Conservation (phyloP, 306 rosid genomes). For the Glycine soja region DNA sequence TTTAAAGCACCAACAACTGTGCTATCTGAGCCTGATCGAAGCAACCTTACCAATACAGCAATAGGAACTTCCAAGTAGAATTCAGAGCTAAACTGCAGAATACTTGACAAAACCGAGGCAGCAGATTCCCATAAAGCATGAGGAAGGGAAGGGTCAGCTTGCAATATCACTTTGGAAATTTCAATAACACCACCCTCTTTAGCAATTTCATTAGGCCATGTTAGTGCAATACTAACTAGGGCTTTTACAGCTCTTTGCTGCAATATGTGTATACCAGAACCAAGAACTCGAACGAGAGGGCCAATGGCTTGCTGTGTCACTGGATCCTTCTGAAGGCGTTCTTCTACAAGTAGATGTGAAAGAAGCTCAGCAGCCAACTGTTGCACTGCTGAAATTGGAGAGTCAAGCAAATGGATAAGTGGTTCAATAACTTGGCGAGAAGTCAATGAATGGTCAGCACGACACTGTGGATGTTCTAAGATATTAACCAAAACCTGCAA, state of each 20-base stretch:
- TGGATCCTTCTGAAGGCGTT: conserved; percentile 89
- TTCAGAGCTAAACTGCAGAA: conserved; percentile 97
- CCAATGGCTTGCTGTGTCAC: conserved; percentile 88
- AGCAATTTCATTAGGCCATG: conserved; percentile 98
- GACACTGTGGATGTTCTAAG: conserved; percentile 95
- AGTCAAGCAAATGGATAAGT: conserved; percentile 88
- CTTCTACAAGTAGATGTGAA: conserved; percentile 88
- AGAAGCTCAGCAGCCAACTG: conserved; percentile 98
- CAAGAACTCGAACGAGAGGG: conserved; percentile 87
- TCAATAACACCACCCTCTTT: conserved; percentile 95
- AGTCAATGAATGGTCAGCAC: conserved; percentile 83
- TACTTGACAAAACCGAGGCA: conserved; percentile 90
- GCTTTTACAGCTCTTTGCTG: conserved; percentile 99
- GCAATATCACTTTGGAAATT: conserved; percentile 92
- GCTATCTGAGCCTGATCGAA: conserved; percentile 92
- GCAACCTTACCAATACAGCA: conserved; percentile 95
- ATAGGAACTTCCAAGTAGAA: conserved; percentile 96
- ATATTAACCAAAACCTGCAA: conserved; percentile 96
- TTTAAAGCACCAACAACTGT: conserved; percentile 89
- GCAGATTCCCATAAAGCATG: conserved; percentile 98
- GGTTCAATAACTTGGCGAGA: conserved; percentile 93
- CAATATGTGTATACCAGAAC: conserved; percentile 89
- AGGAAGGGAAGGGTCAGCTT: conserved; percentile 94
- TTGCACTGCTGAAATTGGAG: conserved; percentile 91
- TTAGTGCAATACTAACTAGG: conserved; percentile 86